These are phyloP conservation scores for Tremella mesenterica DNA, from an alignment of 768 basidiomycete species.

Conservation along the genomic window DNA sequence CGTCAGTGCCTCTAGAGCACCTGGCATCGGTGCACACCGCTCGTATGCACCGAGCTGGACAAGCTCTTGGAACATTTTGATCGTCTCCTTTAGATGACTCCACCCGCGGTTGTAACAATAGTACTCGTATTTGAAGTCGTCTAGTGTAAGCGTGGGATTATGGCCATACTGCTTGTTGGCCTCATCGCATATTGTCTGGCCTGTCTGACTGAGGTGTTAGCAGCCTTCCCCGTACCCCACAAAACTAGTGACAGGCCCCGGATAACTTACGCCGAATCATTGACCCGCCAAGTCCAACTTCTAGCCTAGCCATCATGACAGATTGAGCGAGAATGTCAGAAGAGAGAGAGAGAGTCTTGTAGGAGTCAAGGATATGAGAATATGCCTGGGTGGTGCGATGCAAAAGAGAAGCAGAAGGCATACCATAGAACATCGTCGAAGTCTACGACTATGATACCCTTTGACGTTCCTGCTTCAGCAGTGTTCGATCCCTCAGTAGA, in stretches of 20 bases:
- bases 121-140: constrained; percentile 42
- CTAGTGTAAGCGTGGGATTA: constrained; percentile 26
- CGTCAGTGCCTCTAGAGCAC: constrained; percentile 55
- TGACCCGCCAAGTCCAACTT: too few relatives aligned
- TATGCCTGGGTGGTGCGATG: background rate
- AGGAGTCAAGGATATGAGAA: background rate
- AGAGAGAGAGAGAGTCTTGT: constrained; percentile 51
- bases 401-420: background rate
- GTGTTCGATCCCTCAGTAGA: background rate
- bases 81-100: constrained; percentile 35
- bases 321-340: background rate
- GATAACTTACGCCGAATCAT: too few relatives aligned
- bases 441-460: constrained; percentile 41
- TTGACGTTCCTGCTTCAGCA: background rate
- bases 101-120: constrained; percentile 44
- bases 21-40: constrained; percentile 52
- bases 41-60: constrained; percentile 26
- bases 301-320: too few relatives aligned
- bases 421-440: constrained; percentile 43
- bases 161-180: constrained; percentile 34
- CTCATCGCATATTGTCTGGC: constrained; percentile 32
- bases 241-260: too few relatives aligned
- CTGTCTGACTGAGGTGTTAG: constrained; percentile 25
- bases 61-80: constrained; percentile 30
- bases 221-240: too few relatives aligned